phyloP scores from a whole-genome alignment of 371 early-diverging fungal species.

The Syncephalastrum contaminatum region DNA sequence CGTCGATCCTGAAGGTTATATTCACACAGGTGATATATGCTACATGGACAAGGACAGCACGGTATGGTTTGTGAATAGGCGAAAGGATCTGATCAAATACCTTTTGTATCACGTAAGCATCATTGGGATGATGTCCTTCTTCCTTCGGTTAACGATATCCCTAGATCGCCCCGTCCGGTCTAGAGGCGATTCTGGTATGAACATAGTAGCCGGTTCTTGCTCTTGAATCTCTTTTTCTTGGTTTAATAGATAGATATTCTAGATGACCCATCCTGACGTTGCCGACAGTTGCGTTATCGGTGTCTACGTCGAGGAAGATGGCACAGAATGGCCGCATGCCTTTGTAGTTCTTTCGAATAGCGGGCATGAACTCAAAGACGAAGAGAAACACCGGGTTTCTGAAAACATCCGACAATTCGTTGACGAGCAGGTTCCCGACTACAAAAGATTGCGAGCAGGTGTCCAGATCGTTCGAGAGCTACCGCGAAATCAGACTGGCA shows the following conservation, averaged over 20 bases:
- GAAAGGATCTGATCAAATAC: slow-evolving; percentile 72
- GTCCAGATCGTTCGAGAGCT: neutral
- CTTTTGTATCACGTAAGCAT: slow-evolving; percentile 47
- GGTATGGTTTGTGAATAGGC: slow-evolving; percentile 58
- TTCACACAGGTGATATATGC: slow-evolving; percentile 81
- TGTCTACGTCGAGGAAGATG: slow-evolving; percentile 38
- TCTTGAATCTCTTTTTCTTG: too few species aligned
- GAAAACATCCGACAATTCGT: neutral
- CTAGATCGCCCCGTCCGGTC: too few species aligned
- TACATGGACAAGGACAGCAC: slow-evolving; percentile 50
- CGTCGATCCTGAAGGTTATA: slow-evolving; percentile 66
- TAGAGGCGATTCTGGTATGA: too few species aligned
- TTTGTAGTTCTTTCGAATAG: slow-evolving; percentile 47
- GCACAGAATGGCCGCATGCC: slow-evolving; percentile 77
- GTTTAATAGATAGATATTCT: too few species aligned
- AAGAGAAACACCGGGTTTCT: neutral
- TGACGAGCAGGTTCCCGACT: neutral
- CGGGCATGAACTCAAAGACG: too few species aligned
- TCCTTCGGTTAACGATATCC: too few species aligned
- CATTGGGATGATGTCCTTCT: too few species aligned
- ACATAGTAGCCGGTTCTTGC: too few species aligned
- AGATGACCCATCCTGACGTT: slow-evolving; percentile 21
- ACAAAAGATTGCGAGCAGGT: neutral
- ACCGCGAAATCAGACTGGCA: neutral
- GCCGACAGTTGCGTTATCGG: slow-evolving; percentile 74